These are phyloP conservation scores for Viola odorata DNA, from an alignment of 345 rosid species.

Conservation along the genomic window DNA sequence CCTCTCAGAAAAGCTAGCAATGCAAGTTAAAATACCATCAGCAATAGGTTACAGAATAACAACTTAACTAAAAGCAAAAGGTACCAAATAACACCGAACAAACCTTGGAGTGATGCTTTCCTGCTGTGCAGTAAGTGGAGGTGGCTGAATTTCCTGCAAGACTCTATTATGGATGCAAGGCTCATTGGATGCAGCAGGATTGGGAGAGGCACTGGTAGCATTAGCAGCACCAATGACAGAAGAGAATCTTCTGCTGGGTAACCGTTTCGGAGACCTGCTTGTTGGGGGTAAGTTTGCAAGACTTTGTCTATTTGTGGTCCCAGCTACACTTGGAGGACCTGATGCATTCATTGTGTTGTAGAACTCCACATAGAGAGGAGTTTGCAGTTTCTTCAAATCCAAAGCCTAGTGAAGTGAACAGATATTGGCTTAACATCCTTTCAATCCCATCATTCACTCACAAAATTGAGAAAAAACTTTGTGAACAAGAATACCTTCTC, in stretches of 20 bases:
- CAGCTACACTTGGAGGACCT: slow-evolving; percentile 1
- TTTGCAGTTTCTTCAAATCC: slow-evolving; percentile 31
- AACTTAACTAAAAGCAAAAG: not conserved
- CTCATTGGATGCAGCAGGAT: slow-evolving; percentile 31
- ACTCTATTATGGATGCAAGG: slow-evolving; percentile 30
- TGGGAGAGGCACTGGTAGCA: slow-evolving; percentile 2
- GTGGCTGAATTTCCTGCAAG: slow-evolving; percentile 54
- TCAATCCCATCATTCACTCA: slow-evolving; percentile 11
- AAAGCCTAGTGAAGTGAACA: slow-evolving; percentile 32
- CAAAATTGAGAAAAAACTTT: not conserved
- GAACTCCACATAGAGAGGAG: slow-evolving; percentile 27
- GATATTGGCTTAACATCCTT: not conserved
- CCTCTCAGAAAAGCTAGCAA: slow-evolving; percentile 22
- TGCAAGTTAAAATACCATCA: slow-evolving; percentile 13
- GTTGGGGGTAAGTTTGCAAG: slow-evolving; percentile 24
- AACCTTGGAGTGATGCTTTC: slow-evolving; percentile 19
- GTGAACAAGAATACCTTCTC: slow-evolving; percentile 26
- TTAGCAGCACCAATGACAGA: slow-evolving; percentile 21
- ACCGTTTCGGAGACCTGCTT: slow-evolving; percentile 68
- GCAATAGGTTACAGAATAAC: slow-evolving; percentile 9
- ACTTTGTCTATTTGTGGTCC: slow-evolving; percentile 16
- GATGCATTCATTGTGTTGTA: slow-evolving; percentile 20
- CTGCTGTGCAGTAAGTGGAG: slow-evolving; percentile 27
- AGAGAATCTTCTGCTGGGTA: slow-evolving; percentile 76
- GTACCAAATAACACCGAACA: not conserved